phyloP scores from a whole-genome alignment of 2,329 filamentous ascomycete species.

The Fusarium burgessii region DNA sequence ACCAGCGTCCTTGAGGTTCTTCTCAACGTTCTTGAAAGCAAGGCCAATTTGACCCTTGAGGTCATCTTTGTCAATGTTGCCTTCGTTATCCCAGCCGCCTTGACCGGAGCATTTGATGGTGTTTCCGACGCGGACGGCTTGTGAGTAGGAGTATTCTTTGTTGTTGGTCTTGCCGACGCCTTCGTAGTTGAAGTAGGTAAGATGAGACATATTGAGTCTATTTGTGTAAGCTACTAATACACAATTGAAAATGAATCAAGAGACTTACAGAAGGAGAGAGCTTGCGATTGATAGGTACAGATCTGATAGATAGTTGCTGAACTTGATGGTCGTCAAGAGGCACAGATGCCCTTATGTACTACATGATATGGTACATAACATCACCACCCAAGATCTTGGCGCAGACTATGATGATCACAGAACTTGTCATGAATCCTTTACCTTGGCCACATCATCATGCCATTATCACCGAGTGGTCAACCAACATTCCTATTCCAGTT shows the following conservation, averaged over 20 bases:
- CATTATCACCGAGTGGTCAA: conserved; percentile 8
- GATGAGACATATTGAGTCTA: conserved; percentile 45
- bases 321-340: background rate
- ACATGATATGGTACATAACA: background rate
- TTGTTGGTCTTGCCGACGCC: conserved; percentile 47
- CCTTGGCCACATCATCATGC: background rate
- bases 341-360: conserved; percentile 23
- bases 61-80: conserved; percentile 47
- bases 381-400: conserved; percentile 17
- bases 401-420: background rate
- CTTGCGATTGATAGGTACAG: background rate
- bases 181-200: conserved; percentile 51
- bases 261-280: background rate
- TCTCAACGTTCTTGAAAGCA: conserved; percentile 69
- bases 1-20: conserved; percentile 62
- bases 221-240: too few species aligned
- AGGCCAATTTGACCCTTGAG: conserved; percentile 61
- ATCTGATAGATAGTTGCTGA: background rate
- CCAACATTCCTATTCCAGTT: conserved; percentile 18
- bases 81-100: conserved; percentile 40
- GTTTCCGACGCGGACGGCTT: conserved; percentile 39
- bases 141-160: conserved; percentile 41
- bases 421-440: conserved; percentile 2
- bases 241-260: too few species aligned
- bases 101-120: conserved; percentile 42